A percentile compares a stretch with the other conserved stretches of the same genome.
phyloP scores from a whole-genome alignment of 768 basidiomycete species.

The Rhizopogon vinicolor region DNA sequence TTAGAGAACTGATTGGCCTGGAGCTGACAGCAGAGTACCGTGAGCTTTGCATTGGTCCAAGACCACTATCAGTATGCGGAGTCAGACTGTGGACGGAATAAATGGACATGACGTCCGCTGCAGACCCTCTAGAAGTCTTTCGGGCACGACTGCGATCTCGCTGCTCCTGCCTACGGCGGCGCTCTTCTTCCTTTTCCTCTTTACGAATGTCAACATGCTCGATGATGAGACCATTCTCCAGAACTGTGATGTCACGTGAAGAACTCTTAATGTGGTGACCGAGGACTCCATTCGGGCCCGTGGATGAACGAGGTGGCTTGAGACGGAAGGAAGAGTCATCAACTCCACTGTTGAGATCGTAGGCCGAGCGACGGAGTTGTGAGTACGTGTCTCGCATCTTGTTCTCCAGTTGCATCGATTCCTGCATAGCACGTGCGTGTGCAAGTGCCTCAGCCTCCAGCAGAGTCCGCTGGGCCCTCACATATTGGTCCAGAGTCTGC shows the following conservation, averaged over 20 bases:
- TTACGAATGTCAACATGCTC: slow-evolving; percentile 81
- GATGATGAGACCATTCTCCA: slow-evolving; percentile 87
- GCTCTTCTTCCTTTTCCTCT: slow-evolving; percentile 75
- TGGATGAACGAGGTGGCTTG: slow-evolving; percentile 48
- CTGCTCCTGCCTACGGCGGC: slow-evolving; percentile 64
- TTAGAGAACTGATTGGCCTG: slow-evolving; percentile 59
- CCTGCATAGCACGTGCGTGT: slow-evolving; percentile 71
- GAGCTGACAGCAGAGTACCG: slow-evolving; percentile 52
- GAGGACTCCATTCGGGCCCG: slow-evolving; percentile 26
- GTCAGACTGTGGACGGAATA: slow-evolving; percentile 61
- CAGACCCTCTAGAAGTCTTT: slow-evolving; percentile 70
- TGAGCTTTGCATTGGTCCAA: slow-evolving; percentile 53
- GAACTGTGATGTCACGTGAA: slow-evolving; percentile 71
- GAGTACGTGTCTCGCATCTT: slow-evolving; percentile 78
- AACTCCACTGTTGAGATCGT: slow-evolving; percentile 52
- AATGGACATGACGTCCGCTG: slow-evolving; percentile 66
- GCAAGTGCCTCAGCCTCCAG: slow-evolving; percentile 82
- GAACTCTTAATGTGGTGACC: slow-evolving; percentile 42
- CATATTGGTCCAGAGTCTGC: slow-evolving; percentile 76
- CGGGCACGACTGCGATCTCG: slow-evolving; percentile 52
- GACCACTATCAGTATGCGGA: slow-evolving; percentile 52
- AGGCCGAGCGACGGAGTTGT: slow-evolving; percentile 73
- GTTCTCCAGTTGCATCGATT: slow-evolving; percentile 70
- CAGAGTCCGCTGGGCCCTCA: slow-evolving; percentile 74
- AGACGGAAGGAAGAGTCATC: slow-evolving; percentile 67